These are phyloP conservation scores for Schizophyllum commune DNA, from an alignment of 1,284 basidiomycete genomes.

Conservation along the genomic window DNA sequence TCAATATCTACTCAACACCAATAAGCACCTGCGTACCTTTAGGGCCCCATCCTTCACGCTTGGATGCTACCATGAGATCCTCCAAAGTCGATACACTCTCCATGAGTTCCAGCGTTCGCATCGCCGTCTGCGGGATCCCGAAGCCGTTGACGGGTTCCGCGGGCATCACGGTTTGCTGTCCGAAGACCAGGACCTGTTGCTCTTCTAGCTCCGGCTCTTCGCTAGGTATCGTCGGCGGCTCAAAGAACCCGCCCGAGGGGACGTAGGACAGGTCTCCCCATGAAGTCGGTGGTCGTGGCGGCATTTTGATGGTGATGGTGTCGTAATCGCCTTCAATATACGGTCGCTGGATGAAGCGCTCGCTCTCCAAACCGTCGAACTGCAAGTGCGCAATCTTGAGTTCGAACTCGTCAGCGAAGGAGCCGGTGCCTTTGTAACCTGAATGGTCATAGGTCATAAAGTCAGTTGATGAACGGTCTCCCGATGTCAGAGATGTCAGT, in stretches of 20 bases:
- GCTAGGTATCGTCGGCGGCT: conserved; percentile 24
- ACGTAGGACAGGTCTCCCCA: no score
- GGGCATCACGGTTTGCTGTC: conserved; percentile 36
- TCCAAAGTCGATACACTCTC: conserved; percentile 72
- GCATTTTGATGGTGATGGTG: conserved; percentile 16
- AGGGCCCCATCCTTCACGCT: background rate
- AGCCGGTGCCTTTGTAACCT: background rate
- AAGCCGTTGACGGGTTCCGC: conserved; percentile 77
- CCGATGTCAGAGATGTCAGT: no score
- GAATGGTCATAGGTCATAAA: background rate
- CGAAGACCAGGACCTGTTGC: conserved; percentile 20
- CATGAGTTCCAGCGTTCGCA: conserved; percentile 78
- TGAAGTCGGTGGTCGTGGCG: no score
- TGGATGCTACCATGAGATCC: conserved; percentile 43
- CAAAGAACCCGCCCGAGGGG: conserved; percentile 7
- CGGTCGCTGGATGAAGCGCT: conserved; percentile 61
- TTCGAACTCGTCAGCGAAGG: conserved; percentile 12
- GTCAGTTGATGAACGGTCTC: background rate
- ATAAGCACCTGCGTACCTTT: background rate
- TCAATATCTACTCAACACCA: no score
- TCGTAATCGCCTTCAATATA: conserved; percentile 39
- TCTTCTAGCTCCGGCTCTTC: conserved; percentile 35
- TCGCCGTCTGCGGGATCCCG: conserved; percentile 77
- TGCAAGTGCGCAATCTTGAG: conserved; percentile 62
- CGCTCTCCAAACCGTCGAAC: conserved; percentile 62